Percentiles rank a stretch among this genome's conserved stretches.
These are phyloP conservation scores for Rosa chinensis DNA, from an alignment of 306 rosid genomes.

Conservation along the genomic window DNA sequence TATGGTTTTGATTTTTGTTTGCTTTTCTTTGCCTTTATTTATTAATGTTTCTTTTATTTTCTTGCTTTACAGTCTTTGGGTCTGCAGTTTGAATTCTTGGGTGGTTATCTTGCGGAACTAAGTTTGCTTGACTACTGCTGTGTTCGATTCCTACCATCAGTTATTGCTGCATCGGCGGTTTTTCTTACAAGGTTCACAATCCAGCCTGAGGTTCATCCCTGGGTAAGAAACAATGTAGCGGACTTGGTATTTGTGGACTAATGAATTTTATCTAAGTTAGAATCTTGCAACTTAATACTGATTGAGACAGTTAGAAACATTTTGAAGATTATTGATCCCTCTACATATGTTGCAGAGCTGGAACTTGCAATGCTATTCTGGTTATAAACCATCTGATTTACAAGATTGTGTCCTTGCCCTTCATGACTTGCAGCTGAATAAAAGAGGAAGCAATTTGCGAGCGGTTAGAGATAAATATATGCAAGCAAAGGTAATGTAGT, in stretches of 20 bases:
- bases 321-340: not conserved
- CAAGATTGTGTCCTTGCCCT: conserved; percentile 43
- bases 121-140: conserved; percentile 38
- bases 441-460: conserved; percentile 27
- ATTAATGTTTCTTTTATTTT: not conserved
- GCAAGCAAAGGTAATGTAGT: conserved; percentile 34
- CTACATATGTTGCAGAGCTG: conserved; percentile 27
- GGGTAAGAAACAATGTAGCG: conserved; percentile 42
- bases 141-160: conserved; percentile 40
- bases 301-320: not conserved
- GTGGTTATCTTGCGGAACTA: conserved; percentile 50
- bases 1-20: not conserved
- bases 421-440: conserved; percentile 39
- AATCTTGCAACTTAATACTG: not conserved
- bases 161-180: conserved; percentile 47
- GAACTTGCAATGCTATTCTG: conserved; percentile 32
- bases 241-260: not conserved
- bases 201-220: conserved; percentile 40
- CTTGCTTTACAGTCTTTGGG: conserved; percentile 23
- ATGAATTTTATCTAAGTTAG: not conserved
- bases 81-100: conserved; percentile 32
- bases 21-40: not conserved
- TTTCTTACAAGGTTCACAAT: conserved; percentile 46
- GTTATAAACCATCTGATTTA: conserved; percentile 37
- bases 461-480: conserved; percentile 42